phyloP scores from a whole-genome alignment of 2,329 filamentous ascomycete genomes.

The Colletotrichum sp. region DNA sequence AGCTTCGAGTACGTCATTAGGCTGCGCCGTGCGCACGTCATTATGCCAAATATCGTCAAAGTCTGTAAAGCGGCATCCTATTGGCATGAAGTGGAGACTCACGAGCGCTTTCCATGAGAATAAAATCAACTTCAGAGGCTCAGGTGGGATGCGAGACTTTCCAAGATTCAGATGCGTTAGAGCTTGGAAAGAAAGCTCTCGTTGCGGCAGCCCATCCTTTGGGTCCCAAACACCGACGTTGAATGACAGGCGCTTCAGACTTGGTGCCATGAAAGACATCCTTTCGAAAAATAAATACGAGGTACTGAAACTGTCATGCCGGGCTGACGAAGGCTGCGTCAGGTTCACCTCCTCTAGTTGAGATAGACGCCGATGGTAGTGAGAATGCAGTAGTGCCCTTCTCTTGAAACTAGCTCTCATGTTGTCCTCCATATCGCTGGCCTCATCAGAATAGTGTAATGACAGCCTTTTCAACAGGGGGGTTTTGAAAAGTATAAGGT shows the following conservation, averaged over 20 bases:
- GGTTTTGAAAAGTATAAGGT: not conserved
- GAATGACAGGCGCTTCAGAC: not conserved
- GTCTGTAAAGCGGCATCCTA: not conserved
- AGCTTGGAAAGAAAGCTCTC: not conserved
- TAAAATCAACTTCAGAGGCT: not conserved
- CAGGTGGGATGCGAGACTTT: not conserved
- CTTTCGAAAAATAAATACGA: not conserved
- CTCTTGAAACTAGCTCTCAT: not conserved
- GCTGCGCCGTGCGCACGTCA: not conserved
- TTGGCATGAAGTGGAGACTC: not conserved
- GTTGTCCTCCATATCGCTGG: not conserved
- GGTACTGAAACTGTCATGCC: not conserved
- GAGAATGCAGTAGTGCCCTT: not conserved
- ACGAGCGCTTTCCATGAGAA: not conserved
- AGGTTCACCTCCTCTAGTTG: not conserved
- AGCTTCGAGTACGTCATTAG: not conserved
- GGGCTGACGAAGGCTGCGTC: not conserved
- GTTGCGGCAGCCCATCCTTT: not conserved
- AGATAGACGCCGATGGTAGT: not conserved
- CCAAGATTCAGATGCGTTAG: not conserved
- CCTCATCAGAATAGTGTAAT: not conserved
- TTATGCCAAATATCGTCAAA: not conserved
- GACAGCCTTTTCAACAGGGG: not conserved
- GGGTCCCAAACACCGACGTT: not conserved
- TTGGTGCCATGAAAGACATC: not conserved